Base-by-base conservation (phyloP, 2,329 filamentous ascomycete species). In the Exophiala calicioides region DNA sequence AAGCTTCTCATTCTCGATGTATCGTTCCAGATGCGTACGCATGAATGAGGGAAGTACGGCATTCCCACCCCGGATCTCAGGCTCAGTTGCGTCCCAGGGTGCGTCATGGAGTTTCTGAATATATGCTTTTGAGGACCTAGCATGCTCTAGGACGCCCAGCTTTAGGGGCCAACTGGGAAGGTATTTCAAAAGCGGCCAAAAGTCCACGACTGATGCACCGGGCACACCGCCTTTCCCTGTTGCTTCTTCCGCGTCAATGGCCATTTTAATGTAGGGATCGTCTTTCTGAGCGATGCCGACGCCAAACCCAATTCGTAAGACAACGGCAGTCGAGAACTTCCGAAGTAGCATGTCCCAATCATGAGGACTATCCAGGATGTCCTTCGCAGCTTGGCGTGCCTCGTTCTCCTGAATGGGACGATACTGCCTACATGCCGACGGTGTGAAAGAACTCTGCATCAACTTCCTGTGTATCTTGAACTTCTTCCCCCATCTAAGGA, bases 401-500 rank as follows among this genome's bases (percentile, higher is more conserved):
- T 47, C 61, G 58, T n/a, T 53, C 53, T 41, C 18, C 29, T 20
- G 24, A 13, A 56, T 23, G 10, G 34, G 24, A 27, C 57, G 59
- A 38, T 68, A 67, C 10, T 57, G 44, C 10, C 55, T 55, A 42
- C 68, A 65, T 43, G 59, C 69, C 26, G 66, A 65, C 47, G 66
- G 68, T 15, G 66, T 65, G 49, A 76, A 74, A n/a, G 61, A 63
- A 27, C 61, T 65, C 46, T 76, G 73, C 13, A 76, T 60, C 19
- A 74, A 59, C 37, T 65, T 67, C 24, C 74, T 68, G 50, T 76
- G 73, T 45, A 70, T 55, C n/a, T 65, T 64, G 53, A 73, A 75
- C 21, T 58, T 58, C n/a, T 66, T 60, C 0, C 70, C 70, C 64
- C 66, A 72, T 44, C 60, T 64, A 1, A 74, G 59, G 47, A 75